Evolutionary conservation across 768 basidiomycete genomes (phyloP).

Genomic region (Lactarius pseudohatsudake): DNA sequence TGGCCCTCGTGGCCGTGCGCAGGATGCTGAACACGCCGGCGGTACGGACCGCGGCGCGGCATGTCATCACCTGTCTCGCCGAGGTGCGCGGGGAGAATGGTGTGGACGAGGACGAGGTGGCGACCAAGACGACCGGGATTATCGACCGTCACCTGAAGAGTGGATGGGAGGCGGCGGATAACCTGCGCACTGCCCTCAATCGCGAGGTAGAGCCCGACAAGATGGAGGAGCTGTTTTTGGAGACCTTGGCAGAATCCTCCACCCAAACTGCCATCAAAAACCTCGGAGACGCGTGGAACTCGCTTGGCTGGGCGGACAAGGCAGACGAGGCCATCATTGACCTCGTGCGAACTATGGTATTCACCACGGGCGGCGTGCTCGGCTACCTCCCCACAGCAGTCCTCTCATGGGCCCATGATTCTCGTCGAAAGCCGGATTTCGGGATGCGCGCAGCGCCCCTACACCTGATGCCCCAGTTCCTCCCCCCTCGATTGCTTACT

Average conservation of each 20-base stretch:
- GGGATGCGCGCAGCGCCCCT: background rate
- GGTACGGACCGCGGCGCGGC: conserved; percentile 10
- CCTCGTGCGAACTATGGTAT: conserved; percentile 9
- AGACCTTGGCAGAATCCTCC: background rate
- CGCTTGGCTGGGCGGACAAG: conserved; percentile 20
- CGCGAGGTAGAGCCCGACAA: conserved; percentile 15
- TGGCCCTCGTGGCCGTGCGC: conserved; percentile 17
- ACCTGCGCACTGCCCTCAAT: background rate
- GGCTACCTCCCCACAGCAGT: conserved; percentile 19
- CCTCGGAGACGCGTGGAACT: conserved; percentile 15
- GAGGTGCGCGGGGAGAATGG: conserved; percentile 12
- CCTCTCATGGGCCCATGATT: conserved; percentile 8
- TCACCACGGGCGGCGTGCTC: conserved; percentile 13
- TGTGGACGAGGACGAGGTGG: conserved; percentile 7
- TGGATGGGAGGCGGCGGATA: conserved; percentile 9
- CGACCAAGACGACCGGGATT: conserved; percentile 12
- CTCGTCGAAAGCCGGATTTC: conserved; percentile 3
- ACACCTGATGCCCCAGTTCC: conserved; percentile 16
- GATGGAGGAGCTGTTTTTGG: conserved; percentile 7
- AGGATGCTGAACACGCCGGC: conserved; percentile 3
- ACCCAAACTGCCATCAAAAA: background rate
- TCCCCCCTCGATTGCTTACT: conserved; percentile 8
- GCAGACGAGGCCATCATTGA: conserved; percentile 14
- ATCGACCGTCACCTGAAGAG: conserved; percentile 19
- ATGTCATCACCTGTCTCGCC: conserved; percentile 8